phyloP scores from a whole-genome alignment of 768 basidiomycete species.

The Pisolithus orientalis region DNA sequence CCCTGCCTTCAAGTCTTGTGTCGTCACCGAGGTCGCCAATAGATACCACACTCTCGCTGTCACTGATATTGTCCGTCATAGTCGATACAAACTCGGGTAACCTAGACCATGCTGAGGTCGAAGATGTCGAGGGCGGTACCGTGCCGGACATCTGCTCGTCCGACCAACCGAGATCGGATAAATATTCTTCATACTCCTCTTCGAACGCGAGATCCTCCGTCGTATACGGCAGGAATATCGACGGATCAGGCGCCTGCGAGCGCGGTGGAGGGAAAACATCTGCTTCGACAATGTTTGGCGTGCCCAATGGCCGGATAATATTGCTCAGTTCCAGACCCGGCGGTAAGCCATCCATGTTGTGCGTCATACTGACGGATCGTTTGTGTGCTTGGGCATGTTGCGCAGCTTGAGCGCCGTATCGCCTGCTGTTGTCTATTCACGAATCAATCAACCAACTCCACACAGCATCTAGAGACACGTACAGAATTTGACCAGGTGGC shows the following conservation, averaged over 20 bases:
- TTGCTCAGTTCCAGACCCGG: slow-evolving; percentile 69
- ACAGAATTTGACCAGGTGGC: slow-evolving; percentile 95
- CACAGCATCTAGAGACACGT: slow-evolving; percentile 24
- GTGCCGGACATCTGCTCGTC: slow-evolving; percentile 47
- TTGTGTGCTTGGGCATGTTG: slow-evolving; percentile 59
- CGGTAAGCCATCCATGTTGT: slow-evolving; percentile 71
- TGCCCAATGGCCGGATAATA: slow-evolving; percentile 67
- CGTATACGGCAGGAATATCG: slow-evolving; percentile 83
- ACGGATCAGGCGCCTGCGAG: slow-evolving; percentile 77
- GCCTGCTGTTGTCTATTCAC: slow-evolving; percentile 75
- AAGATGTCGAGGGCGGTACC: slow-evolving; percentile 24
- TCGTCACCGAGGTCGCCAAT: slow-evolving; percentile 88
- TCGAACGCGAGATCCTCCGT: slow-evolving; percentile 94
- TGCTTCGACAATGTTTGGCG: slow-evolving; percentile 71
- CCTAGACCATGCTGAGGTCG: slow-evolving; percentile 71
- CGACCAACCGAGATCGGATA: slow-evolving; percentile 79
- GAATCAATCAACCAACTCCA: slow-evolving; percentile 4
- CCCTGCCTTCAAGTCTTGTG: slow-evolving; percentile 56
- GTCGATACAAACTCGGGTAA: slow-evolving; percentile 74
- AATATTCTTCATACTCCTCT: slow-evolving; percentile 93
- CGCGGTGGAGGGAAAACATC: slow-evolving; percentile 96
- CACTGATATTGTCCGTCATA: slow-evolving; percentile 85
- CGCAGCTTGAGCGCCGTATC: slow-evolving; percentile 64
- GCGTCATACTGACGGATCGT: slow-evolving; percentile 77
- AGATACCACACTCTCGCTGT: slow-evolving; percentile 87